Conservation (phyloP, 2,329 filamentous ascomycete genomes). For the Ophiocordyceps camponoti-saundersi region DNA sequence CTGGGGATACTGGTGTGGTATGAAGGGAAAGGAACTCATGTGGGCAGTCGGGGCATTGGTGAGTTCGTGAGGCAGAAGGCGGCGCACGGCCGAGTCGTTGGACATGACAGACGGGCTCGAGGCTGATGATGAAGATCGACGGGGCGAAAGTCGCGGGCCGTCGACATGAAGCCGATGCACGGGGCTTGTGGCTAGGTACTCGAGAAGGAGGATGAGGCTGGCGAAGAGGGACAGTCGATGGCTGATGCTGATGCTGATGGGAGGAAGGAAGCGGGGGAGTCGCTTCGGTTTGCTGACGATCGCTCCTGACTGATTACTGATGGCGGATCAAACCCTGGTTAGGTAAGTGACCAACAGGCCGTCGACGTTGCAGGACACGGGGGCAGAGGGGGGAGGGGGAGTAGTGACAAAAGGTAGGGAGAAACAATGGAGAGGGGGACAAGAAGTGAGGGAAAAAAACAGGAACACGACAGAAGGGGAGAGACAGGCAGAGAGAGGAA, state of each 20-base stretch:
- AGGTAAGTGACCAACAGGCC: background rate
- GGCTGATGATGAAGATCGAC: background rate
- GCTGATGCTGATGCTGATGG: background rate
- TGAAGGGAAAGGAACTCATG: conserved; percentile 61
- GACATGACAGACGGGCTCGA: conserved; percentile 28
- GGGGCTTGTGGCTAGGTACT: background rate
- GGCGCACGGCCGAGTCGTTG: conserved; percentile 40
- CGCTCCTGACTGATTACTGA: too few relatives aligned
- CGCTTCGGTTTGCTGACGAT: too few relatives aligned
- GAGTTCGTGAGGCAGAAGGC: conserved; percentile 44
- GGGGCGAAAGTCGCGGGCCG: conserved; percentile 2
- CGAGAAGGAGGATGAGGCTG: background rate
- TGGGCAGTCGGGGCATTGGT: conserved; percentile 26
- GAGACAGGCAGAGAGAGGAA: background rate
- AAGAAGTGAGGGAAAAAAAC: background rate
- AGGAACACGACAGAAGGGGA: background rate
- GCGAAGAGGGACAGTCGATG: background rate
- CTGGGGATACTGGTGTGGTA: conserved; percentile 35
- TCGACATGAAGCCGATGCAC: conserved; percentile 14
- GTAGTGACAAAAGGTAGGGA: background rate
- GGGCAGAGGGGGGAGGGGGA: background rate
- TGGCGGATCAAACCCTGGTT: too few relatives aligned
- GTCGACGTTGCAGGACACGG: too few relatives aligned
- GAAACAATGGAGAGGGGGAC: background rate
- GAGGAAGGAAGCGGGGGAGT: too few relatives aligned